Conservation (phyloP, 1,284 basidiomycete species). For the Taiwanofungus camphoratus region DNA sequence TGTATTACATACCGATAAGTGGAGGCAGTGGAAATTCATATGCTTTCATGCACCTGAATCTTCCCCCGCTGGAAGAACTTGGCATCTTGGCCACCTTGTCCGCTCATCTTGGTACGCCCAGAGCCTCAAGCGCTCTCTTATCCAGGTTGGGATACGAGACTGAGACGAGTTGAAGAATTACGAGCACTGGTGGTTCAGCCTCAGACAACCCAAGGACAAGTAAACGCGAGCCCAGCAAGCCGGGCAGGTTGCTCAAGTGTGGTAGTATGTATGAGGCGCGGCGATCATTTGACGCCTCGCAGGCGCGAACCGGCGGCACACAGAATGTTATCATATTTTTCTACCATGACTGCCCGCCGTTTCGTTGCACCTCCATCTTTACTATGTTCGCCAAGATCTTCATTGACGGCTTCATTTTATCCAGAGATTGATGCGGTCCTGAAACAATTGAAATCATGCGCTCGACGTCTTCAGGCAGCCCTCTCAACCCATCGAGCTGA, state of each 20-base stretch:
- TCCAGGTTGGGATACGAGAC: too few relatives aligned
- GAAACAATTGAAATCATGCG: slow-evolving; percentile 52
- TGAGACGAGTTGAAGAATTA: too few relatives aligned
- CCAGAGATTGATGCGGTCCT: slow-evolving; percentile 45
- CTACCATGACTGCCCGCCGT: slow-evolving; percentile 21
- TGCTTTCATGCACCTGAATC: slow-evolving; percentile 62
- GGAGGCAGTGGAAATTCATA: not conserved
- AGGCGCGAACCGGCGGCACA: too few relatives aligned
- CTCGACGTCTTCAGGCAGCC: slow-evolving; percentile 44
- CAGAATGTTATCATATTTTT: too few relatives aligned
- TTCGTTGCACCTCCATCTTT: slow-evolving; percentile 20
- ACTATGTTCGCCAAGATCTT: slow-evolving; percentile 29
- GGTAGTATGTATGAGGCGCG: too few relatives aligned
- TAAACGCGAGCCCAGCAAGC: too few relatives aligned
- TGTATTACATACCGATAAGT: slow-evolving; percentile 25
- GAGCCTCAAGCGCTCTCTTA: slow-evolving; percentile 1
- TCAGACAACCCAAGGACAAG: too few relatives aligned
- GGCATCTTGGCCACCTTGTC: slow-evolving; percentile 72
- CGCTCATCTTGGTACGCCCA: slow-evolving; percentile 38
- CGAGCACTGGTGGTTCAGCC: too few relatives aligned
- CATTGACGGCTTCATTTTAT: slow-evolving; percentile 33
- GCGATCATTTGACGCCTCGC: too few relatives aligned
- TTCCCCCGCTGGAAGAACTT: slow-evolving; percentile 90
- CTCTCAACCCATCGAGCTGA: slow-evolving; percentile 47
- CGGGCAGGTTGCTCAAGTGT: too few relatives aligned